Evolutionary conservation across 306 rosid genomes (phyloP), one percentile per base, ranked within the genome.

Genomic region (Dryas drummondii): DNA sequence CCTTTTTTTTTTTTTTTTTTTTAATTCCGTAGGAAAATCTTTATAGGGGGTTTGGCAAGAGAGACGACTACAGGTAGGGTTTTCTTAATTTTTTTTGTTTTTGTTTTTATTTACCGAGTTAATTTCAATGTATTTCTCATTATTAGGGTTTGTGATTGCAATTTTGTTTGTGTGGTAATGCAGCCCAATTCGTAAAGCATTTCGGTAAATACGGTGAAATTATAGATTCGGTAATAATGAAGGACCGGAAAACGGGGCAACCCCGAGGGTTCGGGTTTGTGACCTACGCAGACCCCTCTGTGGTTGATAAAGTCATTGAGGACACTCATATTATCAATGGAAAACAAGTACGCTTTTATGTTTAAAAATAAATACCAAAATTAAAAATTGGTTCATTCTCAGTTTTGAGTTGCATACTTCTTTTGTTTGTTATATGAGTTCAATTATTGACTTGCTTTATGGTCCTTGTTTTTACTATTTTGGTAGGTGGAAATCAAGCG

Each of bases 231-330:
- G 97, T 90, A 64, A 90, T 93, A 84, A 90, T 93, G 98, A 93
- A 93, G 93, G 98, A 93, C 78, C 80, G 98, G 69, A 90, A 93
- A 60, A 93, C 91, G 3, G 98, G 97, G 48, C 98, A 90, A 64
- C 98, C 98, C 68, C 94, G 98, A 32, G 98, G 98, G 17, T 93
- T 93, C 2, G 98, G 98, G 83, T 93, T 93, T 79, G 90, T 93
- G 80, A 93, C 98, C 1, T 93, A 90, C 42, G 94, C 93, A 0
- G 97, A 93, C 75, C 90, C 85, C 49, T 82, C 91, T 41, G 98
- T 93, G 77, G 98, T 93, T 73, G 98, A 93, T 83, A 87, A 86
- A 83, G 98, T 93, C 59, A 93, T 93, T 59, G 92, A 90, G 44
- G 98, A 90, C 15, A 37, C 81, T 66, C 98, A 93, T 87, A 32